Evolutionary conservation across 768 basidiomycete species (phyloP), one percentile per base, ranked within the genome.

Genomic region (Russula brevipes): DNA sequence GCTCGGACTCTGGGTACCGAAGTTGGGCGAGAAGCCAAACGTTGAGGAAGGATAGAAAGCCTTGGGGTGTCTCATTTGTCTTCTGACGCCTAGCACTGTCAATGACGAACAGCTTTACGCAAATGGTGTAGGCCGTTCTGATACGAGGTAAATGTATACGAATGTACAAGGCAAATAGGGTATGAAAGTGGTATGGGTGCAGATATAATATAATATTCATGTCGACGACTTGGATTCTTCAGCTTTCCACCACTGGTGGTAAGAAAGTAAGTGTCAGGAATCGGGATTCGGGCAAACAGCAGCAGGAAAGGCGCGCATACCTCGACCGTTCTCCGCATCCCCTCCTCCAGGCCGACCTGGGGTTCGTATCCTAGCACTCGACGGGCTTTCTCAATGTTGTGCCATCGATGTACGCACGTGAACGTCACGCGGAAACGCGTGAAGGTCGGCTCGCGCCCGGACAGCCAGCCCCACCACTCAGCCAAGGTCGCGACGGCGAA

Each of bases 341-440:
- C 97, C 66, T 98, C 95, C 69, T 92, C 86, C 12, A 98, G 68
- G 2, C 94, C 89, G 6, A 96, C 85, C 61, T 91, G 76, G 0
- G 97, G 97, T 73, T 94, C 93, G 74, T 99, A 99, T 1, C 94
- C 95, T 46, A 99, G 78, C 64, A 98, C 82, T 62, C 94, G 77
- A 68, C 94, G 79, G 10, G 96, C 89, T 77, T 89, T 94, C 76
- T 98, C 97, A 51, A 95, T 93, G 71, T 97, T 96, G 75, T 95
- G 89, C 79, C 87, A 98, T 66, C 94, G 81, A 59, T 81, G 81
- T 47, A 85, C 86, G 71, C 88, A 91, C 56, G 83, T 86, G 72
- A 85, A 94, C 19, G 83, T 82, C 31, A 98, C 90, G 67, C 91
- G 85, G 75, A 85, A 95, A 61, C 81, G 80, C 19, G 94, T 98